A percentile compares a stretch with the other conserved stretches of the same genome.
Evolutionary conservation across 768 basidiomycete species (phyloP).

Genomic region (Clathrus columnatus): DNA sequence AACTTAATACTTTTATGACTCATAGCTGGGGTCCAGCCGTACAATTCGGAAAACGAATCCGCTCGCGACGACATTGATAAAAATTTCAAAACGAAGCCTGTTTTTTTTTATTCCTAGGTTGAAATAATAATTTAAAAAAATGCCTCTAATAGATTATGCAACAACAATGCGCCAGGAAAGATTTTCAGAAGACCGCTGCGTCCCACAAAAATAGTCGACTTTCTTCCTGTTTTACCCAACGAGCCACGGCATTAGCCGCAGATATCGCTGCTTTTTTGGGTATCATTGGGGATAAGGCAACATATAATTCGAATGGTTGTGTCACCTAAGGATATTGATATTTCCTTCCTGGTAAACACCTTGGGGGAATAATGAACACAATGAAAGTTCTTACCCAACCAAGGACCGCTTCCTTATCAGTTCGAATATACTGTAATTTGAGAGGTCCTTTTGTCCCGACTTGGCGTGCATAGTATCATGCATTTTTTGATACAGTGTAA

Average conservation of each 20-base stretch:
- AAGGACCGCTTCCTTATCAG: constrained; percentile 80
- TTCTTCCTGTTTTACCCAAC: constrained; percentile 92
- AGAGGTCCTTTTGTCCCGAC: constrained; percentile 74
- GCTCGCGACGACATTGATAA: constrained; percentile 45
- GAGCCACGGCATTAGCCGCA: constrained; percentile 80
- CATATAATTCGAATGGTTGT: constrained; percentile 86
- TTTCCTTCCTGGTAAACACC: not conserved
- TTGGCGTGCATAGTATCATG: constrained; percentile 88
- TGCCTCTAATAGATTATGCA: not conserved
- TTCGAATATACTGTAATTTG: constrained; percentile 81
- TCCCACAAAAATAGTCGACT: constrained; percentile 70
- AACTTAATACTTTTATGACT: not conserved
- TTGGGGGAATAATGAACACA: not conserved
- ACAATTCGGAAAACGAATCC: constrained; percentile 66
- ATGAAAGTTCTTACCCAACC: constrained; percentile 69
- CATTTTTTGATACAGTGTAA: constrained; percentile 79
- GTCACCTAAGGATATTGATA: constrained; percentile 56
- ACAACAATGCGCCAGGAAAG: not conserved
- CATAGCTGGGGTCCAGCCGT: constrained; percentile 65
- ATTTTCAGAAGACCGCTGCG: constrained; percentile 72
- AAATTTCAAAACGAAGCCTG: not conserved
- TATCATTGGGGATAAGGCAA: constrained; percentile 69
- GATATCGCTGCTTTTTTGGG: constrained; percentile 84
- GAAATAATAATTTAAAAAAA: not conserved
- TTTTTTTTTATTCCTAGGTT: not conserved